Conservation (phyloP, 2,329 filamentous ascomycete genomes). For the Trichoderma cornu-damae region DNA sequence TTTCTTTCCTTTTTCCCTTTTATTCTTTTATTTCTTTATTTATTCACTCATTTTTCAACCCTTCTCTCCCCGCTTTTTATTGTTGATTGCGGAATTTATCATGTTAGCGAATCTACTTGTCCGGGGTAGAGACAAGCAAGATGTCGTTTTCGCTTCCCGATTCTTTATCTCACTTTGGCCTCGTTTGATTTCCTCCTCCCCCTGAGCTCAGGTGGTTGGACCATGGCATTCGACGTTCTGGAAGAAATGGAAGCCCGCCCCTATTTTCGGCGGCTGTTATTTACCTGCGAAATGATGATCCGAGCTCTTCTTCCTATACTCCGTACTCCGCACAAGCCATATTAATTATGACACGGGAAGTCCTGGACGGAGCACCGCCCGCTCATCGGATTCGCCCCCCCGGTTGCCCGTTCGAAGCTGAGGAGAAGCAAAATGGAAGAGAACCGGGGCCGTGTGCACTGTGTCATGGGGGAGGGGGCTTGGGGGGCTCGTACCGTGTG, state of each 20-base stretch:
- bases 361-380: not conserved
- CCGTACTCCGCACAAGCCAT: too few relatives aligned
- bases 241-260: constrained; percentile 4
- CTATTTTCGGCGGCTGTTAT: constrained; percentile 3
- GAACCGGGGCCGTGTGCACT: not conserved
- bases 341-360: constrained; percentile 11
- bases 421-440: constrained; percentile 8
- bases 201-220: constrained; percentile 6
- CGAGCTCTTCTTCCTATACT: too few relatives aligned
- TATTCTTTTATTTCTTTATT: too few relatives aligned
- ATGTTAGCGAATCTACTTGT: constrained; percentile 1
- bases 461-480: too few relatives aligned
- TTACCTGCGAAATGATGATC: constrained; percentile 1
- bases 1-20: too few relatives aligned
- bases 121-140: constrained; percentile 1
- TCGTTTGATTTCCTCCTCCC: not conserved
- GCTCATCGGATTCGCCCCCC: too few relatives aligned
- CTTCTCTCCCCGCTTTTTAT: not conserved
- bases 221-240: constrained; percentile 8
- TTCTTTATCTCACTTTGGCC: constrained; percentile 8
- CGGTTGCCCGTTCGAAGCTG: too few relatives aligned
- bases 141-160: constrained; percentile 8
- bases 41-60: not conserved
- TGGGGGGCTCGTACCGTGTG: not conserved
- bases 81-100: not conserved